Percentiles rank a stretch among this genome's conserved stretches.
Evolutionary conservation across 1,284 basidiomycete genomes (phyloP).

Genomic region (Puccinia polysora): DNA sequence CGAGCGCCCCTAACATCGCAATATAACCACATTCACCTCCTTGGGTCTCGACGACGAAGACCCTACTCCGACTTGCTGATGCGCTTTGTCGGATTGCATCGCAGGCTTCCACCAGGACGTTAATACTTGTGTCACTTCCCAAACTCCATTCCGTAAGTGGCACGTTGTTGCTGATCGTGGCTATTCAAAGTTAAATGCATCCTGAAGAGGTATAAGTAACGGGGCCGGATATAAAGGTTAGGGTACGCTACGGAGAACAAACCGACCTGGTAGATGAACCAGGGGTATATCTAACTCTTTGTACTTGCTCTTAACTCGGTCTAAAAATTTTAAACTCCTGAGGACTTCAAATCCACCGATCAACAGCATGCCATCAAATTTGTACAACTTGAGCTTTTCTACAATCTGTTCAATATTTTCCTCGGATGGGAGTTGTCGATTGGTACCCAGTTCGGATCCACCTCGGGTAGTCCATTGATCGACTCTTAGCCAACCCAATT

Average conservation of each 20-base stretch:
- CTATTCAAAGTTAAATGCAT: too few species aligned
- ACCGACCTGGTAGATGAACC: constrained; percentile 67
- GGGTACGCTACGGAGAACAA: background rate
- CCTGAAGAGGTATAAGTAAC: background rate
- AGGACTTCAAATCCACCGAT: constrained; percentile 97
- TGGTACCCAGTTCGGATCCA: constrained; percentile 97
- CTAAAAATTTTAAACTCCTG: constrained; percentile 69
- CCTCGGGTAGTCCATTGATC: constrained; percentile 94
- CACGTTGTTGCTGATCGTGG: constrained; percentile 96
- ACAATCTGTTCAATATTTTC: constrained; percentile 78
- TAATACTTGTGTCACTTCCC: constrained; percentile 90
- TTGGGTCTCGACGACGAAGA: constrained; percentile 97
- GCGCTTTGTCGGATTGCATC: constrained; percentile 98
- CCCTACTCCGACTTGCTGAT: constrained; percentile 85
- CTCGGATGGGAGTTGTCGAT: constrained; percentile 75
- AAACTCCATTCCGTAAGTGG: constrained; percentile 93
- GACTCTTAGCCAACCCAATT: constrained; percentile 92
- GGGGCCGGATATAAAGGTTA: background rate
- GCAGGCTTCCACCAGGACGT: constrained; percentile 93
- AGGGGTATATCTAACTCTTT: constrained; percentile 89
- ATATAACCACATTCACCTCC: constrained; percentile 95
- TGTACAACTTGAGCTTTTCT: constrained; percentile 79
- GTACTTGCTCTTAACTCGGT: constrained; percentile 73
- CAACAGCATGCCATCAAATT: constrained; percentile 75
- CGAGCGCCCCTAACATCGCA: constrained; percentile 87